Evolutionary conservation across 139 green algal genomes (phyloP), one percentile per base, ranked within the genome.

Genomic region (Chlamydomonas sphaeroides): DNA sequence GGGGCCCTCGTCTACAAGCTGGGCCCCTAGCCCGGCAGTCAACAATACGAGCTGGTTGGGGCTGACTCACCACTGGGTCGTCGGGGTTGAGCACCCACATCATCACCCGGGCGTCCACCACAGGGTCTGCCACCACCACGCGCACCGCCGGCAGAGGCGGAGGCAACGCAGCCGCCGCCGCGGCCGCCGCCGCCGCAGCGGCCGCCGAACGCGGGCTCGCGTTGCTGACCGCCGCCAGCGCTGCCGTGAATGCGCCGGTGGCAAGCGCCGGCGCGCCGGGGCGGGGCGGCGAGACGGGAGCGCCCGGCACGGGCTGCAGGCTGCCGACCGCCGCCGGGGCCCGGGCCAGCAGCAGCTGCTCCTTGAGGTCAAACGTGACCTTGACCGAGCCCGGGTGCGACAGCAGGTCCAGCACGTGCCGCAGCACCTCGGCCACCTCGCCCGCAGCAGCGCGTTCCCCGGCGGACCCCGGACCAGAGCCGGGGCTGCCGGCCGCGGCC

Each of bases 71-170:
- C n/a, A 82, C n/a, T 11, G 62, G 69, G 72, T 82, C 70, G 49
- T 94, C 90, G 1, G 93, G 93, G 20, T 86, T 84, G 11, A 93
- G 65, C 76, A 97, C 57, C 91, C 92, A 98, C 28, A 89, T 71
- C 11, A 91, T 88, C 6, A 98, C 84, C 10, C 92, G 88, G 63
- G 95, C 92, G 69, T 98, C 94, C 20, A 98, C 89, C n/a, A 94
- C 26, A 0, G 91, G 90, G 33, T 89, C 79, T 0, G 25, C 26
- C 33, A 93, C 49, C 41, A 75, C 53, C 72, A 89, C n/a, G n/a
- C 1, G 65, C 49, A 33, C 65, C n/a, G 23, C 1, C 14, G 36
- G 14, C 39, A 62, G 39, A 3, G 6, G 39, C 32, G 15, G 8
- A 0, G 26, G 30, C 66, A 70, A 51, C 20, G 33, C 23, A 7